phyloP scores from a whole-genome alignment of 1,139 yeast genomes.

The Geotrichum siamense region DNA sequence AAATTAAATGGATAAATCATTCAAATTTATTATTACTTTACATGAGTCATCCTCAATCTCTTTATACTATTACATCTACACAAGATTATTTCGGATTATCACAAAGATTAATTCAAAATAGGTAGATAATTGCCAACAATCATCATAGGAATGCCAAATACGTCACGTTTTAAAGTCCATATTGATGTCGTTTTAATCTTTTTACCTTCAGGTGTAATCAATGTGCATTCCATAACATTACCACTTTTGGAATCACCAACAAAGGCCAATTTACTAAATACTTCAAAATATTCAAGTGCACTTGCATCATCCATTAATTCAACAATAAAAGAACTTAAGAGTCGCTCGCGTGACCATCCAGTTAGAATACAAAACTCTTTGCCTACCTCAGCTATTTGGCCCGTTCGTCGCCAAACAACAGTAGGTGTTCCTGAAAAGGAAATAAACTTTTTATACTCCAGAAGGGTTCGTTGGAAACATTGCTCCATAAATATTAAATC shows the following conservation, averaged over 20 bases:
- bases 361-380: slow-evolving; percentile 83
- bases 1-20: no score
- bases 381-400: slow-evolving; percentile 89
- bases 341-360: slow-evolving; percentile 73
- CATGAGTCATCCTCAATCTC: no score
- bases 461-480: slow-evolving; percentile 80
- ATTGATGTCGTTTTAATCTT: slow-evolving; percentile 65
- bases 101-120: slow-evolving; percentile 16
- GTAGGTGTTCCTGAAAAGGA: slow-evolving; percentile 88
- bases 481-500: slow-evolving; percentile 93
- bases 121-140: slow-evolving; percentile 61
- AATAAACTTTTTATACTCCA: slow-evolving; percentile 80
- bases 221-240: slow-evolving; percentile 78
- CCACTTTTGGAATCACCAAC: slow-evolving; percentile 76
- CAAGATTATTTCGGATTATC: no score
- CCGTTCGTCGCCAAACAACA: slow-evolving; percentile 89
- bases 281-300: slow-evolving; percentile 78
- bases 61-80: no score
- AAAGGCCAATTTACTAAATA: slow-evolving; percentile 79
- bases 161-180: slow-evolving; percentile 86
- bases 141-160: slow-evolving; percentile 95
- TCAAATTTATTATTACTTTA: no score
- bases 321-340: slow-evolving; percentile 67
- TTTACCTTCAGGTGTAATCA: slow-evolving; percentile 49
- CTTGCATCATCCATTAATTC: slow-evolving; percentile 83